Evolutionary conservation across 2,329 filamentous ascomycete genomes (phyloP), one percentile per base, ranked within the genome.

Genomic region (Alternaria hordeiaustralica): DNA sequence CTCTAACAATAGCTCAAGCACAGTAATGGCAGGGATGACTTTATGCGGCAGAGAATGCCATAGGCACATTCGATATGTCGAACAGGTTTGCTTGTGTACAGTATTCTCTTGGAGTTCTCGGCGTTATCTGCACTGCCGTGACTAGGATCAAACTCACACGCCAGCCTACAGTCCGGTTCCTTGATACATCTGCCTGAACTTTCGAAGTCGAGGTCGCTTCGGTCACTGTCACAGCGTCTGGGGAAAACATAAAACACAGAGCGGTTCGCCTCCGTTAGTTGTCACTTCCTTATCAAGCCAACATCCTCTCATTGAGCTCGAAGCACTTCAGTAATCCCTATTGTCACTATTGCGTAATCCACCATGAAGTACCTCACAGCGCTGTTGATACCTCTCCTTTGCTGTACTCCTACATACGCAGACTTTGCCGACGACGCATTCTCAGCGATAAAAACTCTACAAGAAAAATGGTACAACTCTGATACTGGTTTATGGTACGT

Each of bases 401-500:
- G 54, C 57, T 53, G 61, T 36, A 61, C 55, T 28, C 56, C 45
- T 51, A 62, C 54, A 5, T 46, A 58, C 44, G 73, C 72, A 30
- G 69, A 74, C 56, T 78, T 74, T 61, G 68, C 70, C 9, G 67
- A 71, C 26, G 69, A 78, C 60, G 73, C 75, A 2, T 61, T 72
- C 23, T 51, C 60, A 18, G 75, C 75, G 4, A 74, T 78, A 49
- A 74, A 73, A 51, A 66, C 67, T 11, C 58, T 79, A 3, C 75
- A 79, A 46, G 58, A 74, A 58, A 76, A 75, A 46, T 79, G 70
- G 70, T 80, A 80, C 61, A 72, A 73, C 30, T 65, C 67, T 13
- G 67, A 72, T 12, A 78, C 75, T 10, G 78, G 78, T 7, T 63
- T 79, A 45, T 80, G 76, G 76, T 78, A 73, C 58, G 71, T 54